Conservation (phyloP, 129 eudicot species). For the Centaurea solstitialis region DNA sequence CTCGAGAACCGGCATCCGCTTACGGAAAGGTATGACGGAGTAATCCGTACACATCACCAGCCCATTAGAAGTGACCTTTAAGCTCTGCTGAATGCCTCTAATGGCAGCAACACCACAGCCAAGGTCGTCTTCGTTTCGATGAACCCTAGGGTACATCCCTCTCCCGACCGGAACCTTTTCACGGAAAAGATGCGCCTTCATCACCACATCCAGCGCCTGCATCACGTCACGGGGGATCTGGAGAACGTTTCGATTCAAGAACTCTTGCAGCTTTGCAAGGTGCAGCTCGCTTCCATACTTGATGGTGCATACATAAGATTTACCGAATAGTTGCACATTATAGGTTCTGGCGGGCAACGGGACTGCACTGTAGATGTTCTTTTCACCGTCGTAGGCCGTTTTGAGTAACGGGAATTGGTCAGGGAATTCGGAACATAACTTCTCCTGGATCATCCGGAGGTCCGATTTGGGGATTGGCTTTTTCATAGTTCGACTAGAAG, state of each 20-base stretch:
- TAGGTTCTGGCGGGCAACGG: conserved; percentile 46
- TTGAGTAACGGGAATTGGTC: conserved; percentile 34
- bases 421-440: conserved; percentile 38
- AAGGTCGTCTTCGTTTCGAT: conserved; percentile 42
- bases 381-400: conserved; percentile 76
- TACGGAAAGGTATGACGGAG: conserved; percentile 59
- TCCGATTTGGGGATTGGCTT: conserved; percentile 37
- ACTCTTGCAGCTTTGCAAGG: conserved; percentile 57
- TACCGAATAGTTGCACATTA: conserved; percentile 37
- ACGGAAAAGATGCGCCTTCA: conserved; percentile 61
- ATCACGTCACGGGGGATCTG: conserved; percentile 62
- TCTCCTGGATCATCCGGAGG: conserved; percentile 34
- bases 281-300: conserved; percentile 49
- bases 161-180: conserved; percentile 50
- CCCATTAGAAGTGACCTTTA: conserved; percentile 62
- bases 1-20: conserved; percentile 64
- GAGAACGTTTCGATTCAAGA: conserved; percentile 36
- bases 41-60: conserved; percentile 57
- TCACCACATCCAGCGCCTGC: conserved; percentile 65
- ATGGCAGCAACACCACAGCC: conserved; percentile 59
- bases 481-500: conserved; percentile 21
- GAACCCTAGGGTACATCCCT: conserved; percentile 41
- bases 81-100: conserved; percentile 65
- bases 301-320: conserved; percentile 41
- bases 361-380: conserved; percentile 57